Conservation (phyloP, 176 grass and related monocot genomes). For the Triticum aestivum region DNA sequence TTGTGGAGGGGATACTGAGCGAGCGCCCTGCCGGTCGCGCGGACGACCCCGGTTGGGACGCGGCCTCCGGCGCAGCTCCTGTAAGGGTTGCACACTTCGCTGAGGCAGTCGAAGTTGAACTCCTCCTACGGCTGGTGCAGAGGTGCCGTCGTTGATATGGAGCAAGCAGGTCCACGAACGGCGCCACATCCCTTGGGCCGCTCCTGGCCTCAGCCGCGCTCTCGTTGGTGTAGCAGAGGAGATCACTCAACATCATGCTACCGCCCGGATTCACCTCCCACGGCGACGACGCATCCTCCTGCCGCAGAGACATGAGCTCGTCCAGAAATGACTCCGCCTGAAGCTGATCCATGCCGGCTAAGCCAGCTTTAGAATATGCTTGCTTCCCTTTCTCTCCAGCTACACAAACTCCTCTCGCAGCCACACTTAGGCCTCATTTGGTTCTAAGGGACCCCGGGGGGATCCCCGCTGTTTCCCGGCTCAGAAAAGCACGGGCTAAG, state of each 20-base stretch:
- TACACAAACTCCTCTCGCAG: no score
- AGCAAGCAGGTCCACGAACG: slow-evolving; percentile 10
- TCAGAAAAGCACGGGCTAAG: no score
- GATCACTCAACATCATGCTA: slow-evolving; percentile 1
- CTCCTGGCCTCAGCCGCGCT: background rate
- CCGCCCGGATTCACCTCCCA: slow-evolving; percentile 49
- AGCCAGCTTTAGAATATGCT: no score
- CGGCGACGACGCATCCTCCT: slow-evolving; percentile 36
- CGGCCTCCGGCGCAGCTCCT: background rate
- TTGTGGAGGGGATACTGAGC: slow-evolving; percentile 1
- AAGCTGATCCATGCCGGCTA: slow-evolving; percentile 50
- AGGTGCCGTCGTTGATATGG: background rate
- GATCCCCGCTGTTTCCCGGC: no score
- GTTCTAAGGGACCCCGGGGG: no score
- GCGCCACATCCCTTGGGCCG: background rate
- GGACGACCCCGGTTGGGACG: background rate
- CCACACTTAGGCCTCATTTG: no score
- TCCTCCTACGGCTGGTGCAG: slow-evolving; percentile 30
- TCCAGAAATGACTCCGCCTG: slow-evolving; percentile 72
- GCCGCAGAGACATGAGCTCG: slow-evolving; percentile 66
- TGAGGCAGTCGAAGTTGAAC: slow-evolving; percentile 67
- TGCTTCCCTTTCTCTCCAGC: no score
- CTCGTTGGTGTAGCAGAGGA: slow-evolving; percentile 54
- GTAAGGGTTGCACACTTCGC: slow-evolving; percentile 70
- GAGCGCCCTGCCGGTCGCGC: background rate